These are phyloP conservation scores for Dactylonectria macrodidyma DNA, from an alignment of 2,329 filamentous ascomycete genomes.

Conservation along the genomic window DNA sequence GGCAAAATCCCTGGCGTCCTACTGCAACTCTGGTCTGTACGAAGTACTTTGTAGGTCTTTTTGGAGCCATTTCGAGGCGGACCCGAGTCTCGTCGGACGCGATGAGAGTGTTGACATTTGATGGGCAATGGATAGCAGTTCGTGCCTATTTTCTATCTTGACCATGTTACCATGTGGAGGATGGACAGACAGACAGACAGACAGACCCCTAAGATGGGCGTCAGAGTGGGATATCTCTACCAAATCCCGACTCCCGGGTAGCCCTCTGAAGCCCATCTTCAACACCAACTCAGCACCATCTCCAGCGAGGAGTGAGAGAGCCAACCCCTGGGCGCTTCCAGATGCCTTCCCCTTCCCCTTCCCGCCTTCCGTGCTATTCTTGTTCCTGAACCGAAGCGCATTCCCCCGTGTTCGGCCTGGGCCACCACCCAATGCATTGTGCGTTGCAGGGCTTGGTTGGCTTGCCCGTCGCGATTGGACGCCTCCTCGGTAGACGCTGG, in stretches of 20 bases:
- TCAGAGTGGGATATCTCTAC: too few relatives aligned
- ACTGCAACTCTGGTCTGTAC: too few relatives aligned
- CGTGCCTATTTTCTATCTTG: not conserved
- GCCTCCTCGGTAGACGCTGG: conserved; percentile 36
- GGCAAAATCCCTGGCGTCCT: conserved; percentile 14
- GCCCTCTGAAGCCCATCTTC: not conserved
- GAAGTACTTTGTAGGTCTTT: not conserved
- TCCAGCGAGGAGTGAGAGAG: not conserved
- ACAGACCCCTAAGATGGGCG: not conserved
- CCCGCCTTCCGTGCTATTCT: not conserved
- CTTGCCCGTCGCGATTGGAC: conserved; percentile 36
- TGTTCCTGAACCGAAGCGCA: conserved; percentile 17
- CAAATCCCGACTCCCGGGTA: not conserved
- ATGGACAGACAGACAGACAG: not conserved
- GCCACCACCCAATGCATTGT: not conserved
- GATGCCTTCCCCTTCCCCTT: not conserved
- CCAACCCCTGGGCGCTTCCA: not conserved
- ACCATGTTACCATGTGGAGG: too few relatives aligned
- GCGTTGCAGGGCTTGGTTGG: not conserved
- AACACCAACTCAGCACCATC: not conserved
- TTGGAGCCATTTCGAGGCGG: conserved; percentile 28
- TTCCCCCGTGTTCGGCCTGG: conserved; percentile 20
- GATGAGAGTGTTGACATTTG: not conserved
- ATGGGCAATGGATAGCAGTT: not conserved
- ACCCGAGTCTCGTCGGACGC: conserved; percentile 26